Conservation (phyloP, 495 filamentous ascomycete genomes). For the Xylaria palmicola region DNA sequence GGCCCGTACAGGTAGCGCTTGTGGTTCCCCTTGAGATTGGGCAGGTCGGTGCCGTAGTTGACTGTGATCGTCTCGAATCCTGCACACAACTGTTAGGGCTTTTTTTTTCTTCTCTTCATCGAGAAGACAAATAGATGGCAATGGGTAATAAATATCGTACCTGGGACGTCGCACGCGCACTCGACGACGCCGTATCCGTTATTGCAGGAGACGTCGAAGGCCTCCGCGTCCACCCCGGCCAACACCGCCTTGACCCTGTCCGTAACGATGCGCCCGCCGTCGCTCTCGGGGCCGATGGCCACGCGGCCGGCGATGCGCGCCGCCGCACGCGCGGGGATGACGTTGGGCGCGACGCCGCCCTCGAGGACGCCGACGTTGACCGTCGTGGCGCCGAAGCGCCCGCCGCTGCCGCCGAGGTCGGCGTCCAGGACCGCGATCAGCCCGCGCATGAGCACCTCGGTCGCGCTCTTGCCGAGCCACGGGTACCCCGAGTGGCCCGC, state of each 20-base stretch:
- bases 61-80: constrained; percentile 76
- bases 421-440: constrained; percentile 61
- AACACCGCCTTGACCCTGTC: constrained; percentile 59
- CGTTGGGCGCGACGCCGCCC: constrained; percentile 85
- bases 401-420: constrained; percentile 68
- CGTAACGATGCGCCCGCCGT: constrained; percentile 52
- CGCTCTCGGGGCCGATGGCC: constrained; percentile 64
- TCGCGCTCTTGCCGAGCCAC: constrained; percentile 77
- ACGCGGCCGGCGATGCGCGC: constrained; percentile 71
- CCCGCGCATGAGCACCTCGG: constrained; percentile 68
- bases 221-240: constrained; percentile 50
- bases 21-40: constrained; percentile 68
- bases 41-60: constrained; percentile 93
- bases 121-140: background rate
- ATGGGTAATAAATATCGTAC: constrained; percentile 25
- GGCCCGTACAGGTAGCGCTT: constrained; percentile 87
- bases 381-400: constrained; percentile 81
- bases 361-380: constrained; percentile 77
- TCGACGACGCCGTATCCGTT: constrained; percentile 71
- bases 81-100: constrained; percentile 15
- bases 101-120: too few relatives aligned
- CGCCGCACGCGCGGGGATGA: constrained; percentile 70
- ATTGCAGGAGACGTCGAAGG: constrained; percentile 59
- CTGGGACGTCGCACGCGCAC: constrained; percentile 76
- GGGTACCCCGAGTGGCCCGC: constrained; percentile 91